Conservation (phyloP, 441 rosid species). For the Melianthus villosus region DNA sequence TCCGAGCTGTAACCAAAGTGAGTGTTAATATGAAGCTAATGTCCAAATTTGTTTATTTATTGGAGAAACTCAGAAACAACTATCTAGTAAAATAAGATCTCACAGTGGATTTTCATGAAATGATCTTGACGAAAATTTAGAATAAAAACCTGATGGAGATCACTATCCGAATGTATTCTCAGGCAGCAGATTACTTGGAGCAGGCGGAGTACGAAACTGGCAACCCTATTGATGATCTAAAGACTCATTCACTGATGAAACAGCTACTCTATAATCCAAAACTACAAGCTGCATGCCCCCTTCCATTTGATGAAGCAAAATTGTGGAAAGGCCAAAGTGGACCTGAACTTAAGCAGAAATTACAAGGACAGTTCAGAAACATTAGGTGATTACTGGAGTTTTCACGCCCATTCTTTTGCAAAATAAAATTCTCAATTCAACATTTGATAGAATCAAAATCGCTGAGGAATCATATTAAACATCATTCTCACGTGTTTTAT, state of each 20-base stretch:
- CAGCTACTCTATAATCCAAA: conserved; percentile 53
- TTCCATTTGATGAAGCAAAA: conserved; percentile 82
- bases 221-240: conserved; percentile 52
- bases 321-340: conserved; percentile 83
- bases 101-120: no score
- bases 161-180: conserved; percentile 9
- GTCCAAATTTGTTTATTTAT: not conserved
- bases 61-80: not conserved
- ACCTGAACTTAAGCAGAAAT: conserved; percentile 64
- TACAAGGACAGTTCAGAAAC: conserved; percentile 69
- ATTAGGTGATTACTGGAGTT: no score
- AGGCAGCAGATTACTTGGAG: conserved; percentile 65
- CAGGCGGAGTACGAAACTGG: conserved; percentile 70
- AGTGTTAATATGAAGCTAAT: conserved; percentile 11
- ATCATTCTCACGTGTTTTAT: no score
- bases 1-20: conserved; percentile 73
- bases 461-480: no score
- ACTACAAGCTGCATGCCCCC: conserved; percentile 75
- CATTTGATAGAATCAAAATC: no score
- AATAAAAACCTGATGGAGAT: no score
- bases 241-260: conserved; percentile 55
- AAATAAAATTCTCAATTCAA: no score
- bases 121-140: no score
- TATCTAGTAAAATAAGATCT: not conserved
- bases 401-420: no score